Evolutionary conservation across 176 grass and related monocot species (phyloP).

Genomic region (Hsuehochloa calcarea): DNA sequence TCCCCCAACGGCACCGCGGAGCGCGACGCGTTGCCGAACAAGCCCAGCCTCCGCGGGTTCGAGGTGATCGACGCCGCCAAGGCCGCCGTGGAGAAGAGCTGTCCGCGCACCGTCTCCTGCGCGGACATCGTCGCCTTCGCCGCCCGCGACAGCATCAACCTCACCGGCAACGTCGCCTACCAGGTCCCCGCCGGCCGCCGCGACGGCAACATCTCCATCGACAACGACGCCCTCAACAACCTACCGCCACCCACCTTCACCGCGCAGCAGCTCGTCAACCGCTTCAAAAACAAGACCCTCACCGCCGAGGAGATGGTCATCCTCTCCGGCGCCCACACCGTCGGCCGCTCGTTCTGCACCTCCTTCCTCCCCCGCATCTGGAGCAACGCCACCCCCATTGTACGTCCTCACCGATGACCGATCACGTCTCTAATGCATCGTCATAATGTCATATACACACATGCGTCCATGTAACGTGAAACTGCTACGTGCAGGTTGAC

Average conservation of each 20-base stretch:
- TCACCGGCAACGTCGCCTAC: conserved; percentile 44
- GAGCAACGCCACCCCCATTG: conserved; percentile 26
- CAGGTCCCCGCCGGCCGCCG: conserved; percentile 59
- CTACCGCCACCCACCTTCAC: conserved; percentile 42
- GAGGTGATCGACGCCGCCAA: conserved; percentile 58
- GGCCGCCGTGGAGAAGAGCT: conserved; percentile 46
- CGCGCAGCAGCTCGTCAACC: conserved; percentile 10
- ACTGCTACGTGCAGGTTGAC: conserved; percentile 2
- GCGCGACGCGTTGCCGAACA: conserved; percentile 52
- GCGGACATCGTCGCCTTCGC: conserved; percentile 67
- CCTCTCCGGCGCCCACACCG: conserved; percentile 56
- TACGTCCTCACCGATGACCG: neutral
- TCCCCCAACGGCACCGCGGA: conserved; percentile 52
- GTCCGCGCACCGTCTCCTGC: conserved; percentile 57
- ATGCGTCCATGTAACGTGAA: neutral
- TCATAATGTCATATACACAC: no score
- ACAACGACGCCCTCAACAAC: conserved; percentile 27
- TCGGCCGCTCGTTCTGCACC: conserved; percentile 50
- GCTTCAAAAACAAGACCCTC: conserved; percentile 44
- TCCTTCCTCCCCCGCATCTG: conserved; percentile 33
- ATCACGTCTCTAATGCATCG: neutral
- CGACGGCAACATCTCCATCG: conserved; percentile 48
- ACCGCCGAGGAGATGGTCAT: conserved; percentile 51
- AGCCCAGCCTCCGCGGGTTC: conserved; percentile 62
- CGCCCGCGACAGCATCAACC: conserved; percentile 57